These are phyloP conservation scores for Lentinula boryana DNA, from an alignment of 768 basidiomycete species.

Conservation along the genomic window DNA sequence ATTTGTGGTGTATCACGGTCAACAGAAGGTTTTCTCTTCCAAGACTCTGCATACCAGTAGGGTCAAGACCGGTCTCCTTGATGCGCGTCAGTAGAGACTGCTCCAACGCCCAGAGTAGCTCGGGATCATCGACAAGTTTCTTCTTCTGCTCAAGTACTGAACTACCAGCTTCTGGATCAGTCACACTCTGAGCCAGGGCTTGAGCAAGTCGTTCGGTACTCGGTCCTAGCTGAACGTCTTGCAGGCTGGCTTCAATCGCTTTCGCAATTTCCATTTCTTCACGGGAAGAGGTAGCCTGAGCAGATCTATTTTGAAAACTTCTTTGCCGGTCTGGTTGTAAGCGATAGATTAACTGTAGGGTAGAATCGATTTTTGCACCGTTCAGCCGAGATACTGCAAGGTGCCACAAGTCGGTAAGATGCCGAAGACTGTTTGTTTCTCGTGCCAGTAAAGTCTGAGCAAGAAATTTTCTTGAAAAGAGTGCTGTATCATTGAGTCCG, in stretches of 20 bases:
- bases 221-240: conserved; percentile 11
- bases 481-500: conserved; percentile 31
- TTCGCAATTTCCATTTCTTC: conserved; percentile 38
- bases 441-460: conserved; percentile 17
- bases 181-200: background rate
- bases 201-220: conserved; percentile 2
- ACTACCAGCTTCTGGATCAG: conserved; percentile 4
- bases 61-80: background rate
- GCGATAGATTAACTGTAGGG: conserved; percentile 49
- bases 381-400: conserved; percentile 20
- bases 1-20: background rate
- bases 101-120: conserved; percentile 24
- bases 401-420: conserved; percentile 27
- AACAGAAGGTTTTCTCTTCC: background rate
- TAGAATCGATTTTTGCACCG: conserved; percentile 29
- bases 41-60: background rate
- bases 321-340: conserved; percentile 20
- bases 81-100: conserved; percentile 16
- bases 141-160: background rate
- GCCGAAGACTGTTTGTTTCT: conserved; percentile 27
- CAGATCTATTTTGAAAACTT: background rate
- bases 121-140: conserved; percentile 11
- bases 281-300: conserved; percentile 6
- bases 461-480: conserved; percentile 49
- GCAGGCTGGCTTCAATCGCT: conserved; percentile 43